A percentile compares a stretch with the other conserved stretches of the same genome.
These are phyloP conservation scores for Phlebopus sp. DNA, from an alignment of 1,284 basidiomycete species.

Conservation along the genomic window DNA sequence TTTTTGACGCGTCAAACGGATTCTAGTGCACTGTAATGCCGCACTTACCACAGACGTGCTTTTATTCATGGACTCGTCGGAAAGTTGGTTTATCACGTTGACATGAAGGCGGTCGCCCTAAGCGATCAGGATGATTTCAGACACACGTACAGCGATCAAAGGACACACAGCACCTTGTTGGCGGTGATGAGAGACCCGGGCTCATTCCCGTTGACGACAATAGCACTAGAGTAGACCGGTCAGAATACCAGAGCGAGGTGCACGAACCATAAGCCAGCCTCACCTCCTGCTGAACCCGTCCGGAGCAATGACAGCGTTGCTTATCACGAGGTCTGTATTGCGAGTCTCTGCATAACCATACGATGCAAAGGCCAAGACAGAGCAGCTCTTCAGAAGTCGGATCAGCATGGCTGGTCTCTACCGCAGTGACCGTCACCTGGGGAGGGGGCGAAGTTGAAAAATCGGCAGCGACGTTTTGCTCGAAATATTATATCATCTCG, in stretches of 20 bases:
- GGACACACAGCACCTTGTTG: slow-evolving; percentile 26
- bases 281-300: slow-evolving; percentile 31
- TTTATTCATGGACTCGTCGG: slow-evolving; percentile 25
- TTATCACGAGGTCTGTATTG: slow-evolving; percentile 20
- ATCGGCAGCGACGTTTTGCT: slow-evolving; percentile 2
- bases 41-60: slow-evolving; percentile 30
- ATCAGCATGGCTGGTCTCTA: slow-evolving; percentile 11
- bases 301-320: slow-evolving; percentile 28
- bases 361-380: slow-evolving; percentile 10
- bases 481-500: slow-evolving; percentile 3
- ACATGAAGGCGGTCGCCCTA: slow-evolving; percentile 26
- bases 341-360: slow-evolving; percentile 12
- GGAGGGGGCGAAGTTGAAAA: not conserved
- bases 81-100: slow-evolving; percentile 28
- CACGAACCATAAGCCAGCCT: not conserved
- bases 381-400: slow-evolving; percentile 8
- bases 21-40: slow-evolving; percentile 10
- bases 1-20: slow-evolving; percentile 16
- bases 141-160: slow-evolving; percentile 24
- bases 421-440: not conserved
- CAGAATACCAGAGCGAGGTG: not conserved
- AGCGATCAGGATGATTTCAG: slow-evolving; percentile 29
- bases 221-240: slow-evolving; percentile 14
- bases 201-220: slow-evolving; percentile 24
- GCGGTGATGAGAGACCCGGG: slow-evolving; percentile 25